A percentile compares a stretch with the other conserved stretches of the same genome.
These are phyloP conservation scores for Funneliformis caledonium DNA, from an alignment of 371 early-diverging fungal genomes.

Conservation along the genomic window DNA sequence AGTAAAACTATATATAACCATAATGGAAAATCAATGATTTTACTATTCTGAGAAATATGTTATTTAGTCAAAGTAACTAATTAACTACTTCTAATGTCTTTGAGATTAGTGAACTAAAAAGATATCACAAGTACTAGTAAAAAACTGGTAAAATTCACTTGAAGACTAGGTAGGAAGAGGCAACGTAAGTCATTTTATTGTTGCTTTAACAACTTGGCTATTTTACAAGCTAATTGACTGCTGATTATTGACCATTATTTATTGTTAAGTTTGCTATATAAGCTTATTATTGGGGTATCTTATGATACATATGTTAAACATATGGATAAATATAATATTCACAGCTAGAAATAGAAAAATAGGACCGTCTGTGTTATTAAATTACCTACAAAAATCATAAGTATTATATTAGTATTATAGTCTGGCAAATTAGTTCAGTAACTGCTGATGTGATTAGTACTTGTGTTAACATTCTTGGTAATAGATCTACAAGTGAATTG, in stretches of 20 bases:
- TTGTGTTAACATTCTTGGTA: background rate
- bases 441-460: background rate
- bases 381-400: background rate
- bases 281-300: background rate
- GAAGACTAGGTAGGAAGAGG: conserved; percentile 17
- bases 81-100: background rate
- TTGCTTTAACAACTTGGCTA: background rate
- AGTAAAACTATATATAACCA: too few relatives aligned
- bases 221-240: conserved; percentile 10
- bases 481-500: conserved; percentile 8
- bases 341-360: conserved; percentile 1
- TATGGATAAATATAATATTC: conserved; percentile 8
- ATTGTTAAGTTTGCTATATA: background rate
- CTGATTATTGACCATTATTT: background rate
- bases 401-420: background rate
- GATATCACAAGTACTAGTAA: background rate
- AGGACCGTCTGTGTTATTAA: conserved; percentile 3
- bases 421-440: background rate
- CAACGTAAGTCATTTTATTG: conserved; percentile 17
- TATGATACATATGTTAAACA: background rate
- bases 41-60: too few relatives aligned
- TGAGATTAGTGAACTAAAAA: background rate
- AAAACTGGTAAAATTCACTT: background rate
- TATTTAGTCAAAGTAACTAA: background rate
- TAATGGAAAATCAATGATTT: too few relatives aligned